Conservation (phyloP, 2,329 filamentous ascomycete genomes). For the Arthrobotrys iridis region DNA sequence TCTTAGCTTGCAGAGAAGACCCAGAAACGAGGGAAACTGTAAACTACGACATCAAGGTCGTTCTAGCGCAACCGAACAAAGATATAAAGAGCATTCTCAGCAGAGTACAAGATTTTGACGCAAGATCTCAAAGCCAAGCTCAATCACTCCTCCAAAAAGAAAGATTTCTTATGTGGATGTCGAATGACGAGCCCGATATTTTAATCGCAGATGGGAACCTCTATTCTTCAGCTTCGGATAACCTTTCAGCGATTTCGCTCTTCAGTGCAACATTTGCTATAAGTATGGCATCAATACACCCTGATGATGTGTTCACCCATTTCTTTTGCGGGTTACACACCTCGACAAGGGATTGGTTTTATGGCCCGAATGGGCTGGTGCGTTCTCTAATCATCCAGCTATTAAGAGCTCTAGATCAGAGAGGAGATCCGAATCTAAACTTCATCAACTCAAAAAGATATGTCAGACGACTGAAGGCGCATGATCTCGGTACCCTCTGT, state of each 20-base stretch:
- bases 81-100: not conserved
- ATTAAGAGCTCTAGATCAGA: not conserved
- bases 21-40: not conserved
- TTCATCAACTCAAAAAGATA: slow-evolving; percentile 3
- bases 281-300: not conserved
- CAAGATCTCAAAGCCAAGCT: slow-evolving; percentile 1
- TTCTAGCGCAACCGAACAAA: not conserved
- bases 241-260: not conserved
- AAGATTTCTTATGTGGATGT: slow-evolving; percentile 11
- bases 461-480: not conserved
- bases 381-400: slow-evolving; percentile 3
- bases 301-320: not conserved
- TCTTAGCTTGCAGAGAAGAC: not conserved
- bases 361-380: not conserved
- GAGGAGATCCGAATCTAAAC: not conserved
- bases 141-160: not conserved
- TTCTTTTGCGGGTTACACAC: slow-evolving; percentile 6
- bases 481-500: not conserved
- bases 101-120: not conserved
- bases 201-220: not conserved
- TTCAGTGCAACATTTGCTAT: not conserved
- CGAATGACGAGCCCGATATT: not conserved
- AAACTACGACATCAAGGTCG: not conserved
- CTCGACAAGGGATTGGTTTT: slow-evolving; percentile 2
- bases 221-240: not conserved